These are phyloP conservation scores for Otatea glauca DNA, from an alignment of 176 grass and related monocot genomes.

Conservation along the genomic window DNA sequence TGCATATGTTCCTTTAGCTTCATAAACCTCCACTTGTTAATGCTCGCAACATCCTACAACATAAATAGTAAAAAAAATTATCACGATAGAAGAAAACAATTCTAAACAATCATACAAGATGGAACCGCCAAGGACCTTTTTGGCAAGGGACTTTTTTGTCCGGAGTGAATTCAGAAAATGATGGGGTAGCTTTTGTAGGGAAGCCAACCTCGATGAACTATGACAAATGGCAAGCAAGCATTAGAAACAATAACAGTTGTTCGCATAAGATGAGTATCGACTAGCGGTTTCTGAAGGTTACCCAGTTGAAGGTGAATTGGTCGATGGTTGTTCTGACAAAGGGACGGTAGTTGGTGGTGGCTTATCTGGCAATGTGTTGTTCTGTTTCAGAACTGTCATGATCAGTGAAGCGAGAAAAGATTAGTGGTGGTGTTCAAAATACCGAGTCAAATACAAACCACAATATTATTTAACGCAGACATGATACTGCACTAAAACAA, in stretches of 20 bases:
- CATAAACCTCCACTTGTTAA: slow-evolving; percentile 84
- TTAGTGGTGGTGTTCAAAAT: slow-evolving; percentile 26
- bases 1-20: slow-evolving; percentile 88
- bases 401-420: slow-evolving; percentile 33
- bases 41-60: slow-evolving; percentile 59
- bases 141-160: slow-evolving; percentile 64
- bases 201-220: slow-evolving; percentile 69
- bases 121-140: slow-evolving; percentile 63
- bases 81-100: slow-evolving; percentile 8
- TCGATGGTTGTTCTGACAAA: slow-evolving; percentile 65
- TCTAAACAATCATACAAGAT: not conserved
- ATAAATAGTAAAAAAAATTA: not conserved
- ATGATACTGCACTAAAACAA: slow-evolving; percentile 17
- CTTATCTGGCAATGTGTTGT: slow-evolving; percentile 84
- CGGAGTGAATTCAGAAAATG: slow-evolving; percentile 79
- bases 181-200: slow-evolving; percentile 66
- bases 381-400: slow-evolving; percentile 81
- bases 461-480: not conserved
- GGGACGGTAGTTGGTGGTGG: slow-evolving; percentile 42
- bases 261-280: not conserved
- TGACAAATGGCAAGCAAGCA: slow-evolving; percentile 30
- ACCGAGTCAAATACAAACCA: slow-evolving; percentile 28
- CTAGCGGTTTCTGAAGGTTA: slow-evolving; percentile 44
- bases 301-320: slow-evolving; percentile 53
- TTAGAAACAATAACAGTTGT: slow-evolving; percentile 27